A percentile compares a stretch with the other conserved stretches of the same genome.
These are phyloP conservation scores for Sindora glabra DNA, from an alignment of 306 rosid genomes.

Conservation along the genomic window DNA sequence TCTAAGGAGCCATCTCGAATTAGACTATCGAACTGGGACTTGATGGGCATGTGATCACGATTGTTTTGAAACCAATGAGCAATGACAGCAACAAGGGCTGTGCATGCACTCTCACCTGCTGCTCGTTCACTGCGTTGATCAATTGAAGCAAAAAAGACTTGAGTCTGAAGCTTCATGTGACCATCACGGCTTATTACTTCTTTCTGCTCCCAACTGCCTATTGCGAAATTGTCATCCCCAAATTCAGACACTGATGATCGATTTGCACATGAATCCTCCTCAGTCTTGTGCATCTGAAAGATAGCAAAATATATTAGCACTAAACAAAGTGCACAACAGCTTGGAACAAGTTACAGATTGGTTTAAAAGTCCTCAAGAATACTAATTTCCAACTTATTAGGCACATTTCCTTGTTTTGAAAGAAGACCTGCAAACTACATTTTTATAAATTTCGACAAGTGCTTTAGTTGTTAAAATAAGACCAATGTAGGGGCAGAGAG, in stretches of 20 bases:
- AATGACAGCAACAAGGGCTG: constrained; percentile 93
- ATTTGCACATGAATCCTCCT: constrained; percentile 77
- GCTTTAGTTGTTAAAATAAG: background rate
- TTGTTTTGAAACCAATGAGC: constrained; percentile 95
- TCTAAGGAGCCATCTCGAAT: constrained; percentile 91
- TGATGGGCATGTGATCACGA: constrained; percentile 73
- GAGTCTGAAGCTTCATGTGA: constrained; percentile 77
- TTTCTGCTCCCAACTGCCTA: constrained; percentile 90
- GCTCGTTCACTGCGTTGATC: constrained; percentile 98
- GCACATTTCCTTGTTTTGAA: background rate
- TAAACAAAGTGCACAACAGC: constrained; percentile 3
- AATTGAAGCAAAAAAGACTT: constrained; percentile 90
- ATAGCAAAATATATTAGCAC: background rate
- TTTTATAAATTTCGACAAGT: background rate
- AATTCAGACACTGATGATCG: constrained; percentile 83
- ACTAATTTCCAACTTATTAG: background rate
- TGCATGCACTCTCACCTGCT: constrained; percentile 99
- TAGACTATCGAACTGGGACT: constrained; percentile 89
- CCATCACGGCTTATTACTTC: constrained; percentile 91
- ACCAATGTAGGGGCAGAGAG: background rate
- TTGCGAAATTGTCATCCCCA: constrained; percentile 90
- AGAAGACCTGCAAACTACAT: background rate
- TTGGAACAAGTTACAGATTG: constrained; percentile 5
- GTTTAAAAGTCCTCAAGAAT: background rate
- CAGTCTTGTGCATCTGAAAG: constrained; percentile 53